phyloP scores from a whole-genome alignment of 2,329 filamentous ascomycete species.

The Fusarium bactridioides region DNA sequence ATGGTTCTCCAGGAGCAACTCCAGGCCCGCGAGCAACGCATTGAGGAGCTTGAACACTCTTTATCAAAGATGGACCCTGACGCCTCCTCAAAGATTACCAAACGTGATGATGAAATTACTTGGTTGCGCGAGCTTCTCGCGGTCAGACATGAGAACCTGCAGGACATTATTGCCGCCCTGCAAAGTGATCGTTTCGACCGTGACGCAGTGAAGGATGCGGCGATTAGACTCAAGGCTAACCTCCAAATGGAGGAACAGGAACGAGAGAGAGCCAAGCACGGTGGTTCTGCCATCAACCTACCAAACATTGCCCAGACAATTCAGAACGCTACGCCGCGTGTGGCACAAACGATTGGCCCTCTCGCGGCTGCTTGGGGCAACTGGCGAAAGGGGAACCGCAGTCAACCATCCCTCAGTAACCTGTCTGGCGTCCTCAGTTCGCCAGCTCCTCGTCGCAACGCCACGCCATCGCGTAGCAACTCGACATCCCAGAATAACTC shows the following conservation, averaged over 20 bases:
- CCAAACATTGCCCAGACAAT: constrained; percentile 81
- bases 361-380: constrained; percentile 94
- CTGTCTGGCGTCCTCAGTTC: constrained; percentile 58
- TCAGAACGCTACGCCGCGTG: constrained; percentile 80
- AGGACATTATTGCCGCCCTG: constrained; percentile 86
- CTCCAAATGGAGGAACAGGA: constrained; percentile 98
- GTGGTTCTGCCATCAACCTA: constrained; percentile 70
- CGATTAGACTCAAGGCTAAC: constrained; percentile 91
- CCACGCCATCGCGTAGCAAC: constrained; percentile 69
- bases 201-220: constrained; percentile 83
- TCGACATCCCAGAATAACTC: constrained; percentile 65
- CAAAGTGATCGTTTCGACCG: constrained; percentile 79
- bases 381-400: constrained; percentile 79
- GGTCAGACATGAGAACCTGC: constrained; percentile 88
- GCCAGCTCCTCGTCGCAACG: constrained; percentile 50
- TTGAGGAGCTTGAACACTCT: constrained; percentile 84
- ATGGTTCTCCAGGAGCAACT: constrained; percentile 96
- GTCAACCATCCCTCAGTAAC: constrained; percentile 58
- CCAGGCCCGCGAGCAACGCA: constrained; percentile 88
- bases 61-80: constrained; percentile 76
- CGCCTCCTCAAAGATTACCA: constrained; percentile 81
- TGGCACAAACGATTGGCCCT: constrained; percentile 81
- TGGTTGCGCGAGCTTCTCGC: constrained; percentile 95
- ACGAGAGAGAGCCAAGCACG: constrained; percentile 82
- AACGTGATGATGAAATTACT: constrained; percentile 90